Conservation (phyloP, 495 filamentous ascomycete genomes). For the Penicillium canariense region DNA sequence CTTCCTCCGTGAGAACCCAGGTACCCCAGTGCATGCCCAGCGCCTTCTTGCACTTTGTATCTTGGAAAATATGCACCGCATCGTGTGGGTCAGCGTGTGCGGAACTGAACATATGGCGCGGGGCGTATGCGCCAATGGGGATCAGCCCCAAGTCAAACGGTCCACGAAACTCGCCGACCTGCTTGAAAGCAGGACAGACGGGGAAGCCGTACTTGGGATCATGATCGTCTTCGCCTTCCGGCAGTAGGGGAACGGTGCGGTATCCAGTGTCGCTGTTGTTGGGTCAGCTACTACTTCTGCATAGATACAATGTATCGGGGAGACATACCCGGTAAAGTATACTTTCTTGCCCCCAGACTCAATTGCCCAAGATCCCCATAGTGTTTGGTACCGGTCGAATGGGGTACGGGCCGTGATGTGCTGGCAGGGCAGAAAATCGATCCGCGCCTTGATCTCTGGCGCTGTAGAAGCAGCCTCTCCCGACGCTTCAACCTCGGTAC, state of each 20-base stretch:
- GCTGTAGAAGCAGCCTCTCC: constrained; percentile 25
- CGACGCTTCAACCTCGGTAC: constrained; percentile 25
- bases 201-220: constrained; percentile 67
- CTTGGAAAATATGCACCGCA: constrained; percentile 83
- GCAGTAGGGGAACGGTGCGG: constrained; percentile 68
- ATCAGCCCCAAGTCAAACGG: constrained; percentile 93
- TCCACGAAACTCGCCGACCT: constrained; percentile 79
- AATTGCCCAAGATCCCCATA: constrained; percentile 88
- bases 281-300: constrained; percentile 9
- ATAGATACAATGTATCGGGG: neutral
- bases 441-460: constrained; percentile 63
- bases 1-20: constrained; percentile 86
- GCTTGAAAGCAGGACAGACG: constrained; percentile 78
- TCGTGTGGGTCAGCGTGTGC: constrained; percentile 91
- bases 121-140: constrained; percentile 90
- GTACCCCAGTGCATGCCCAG: constrained; percentile 95
- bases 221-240: constrained; percentile 70
- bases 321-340: constrained; percentile 45
- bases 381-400: constrained; percentile 68
- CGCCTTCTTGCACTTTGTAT: constrained; percentile 78
- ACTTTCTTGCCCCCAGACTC: constrained; percentile 58
- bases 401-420: constrained; percentile 69
- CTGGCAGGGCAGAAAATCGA: constrained; percentile 84
- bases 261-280: constrained; percentile 69
- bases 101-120: constrained; percentile 69